phyloP scores from a whole-genome alignment of 164 flowering plant genomes.

The Vitis cinerea region DNA sequence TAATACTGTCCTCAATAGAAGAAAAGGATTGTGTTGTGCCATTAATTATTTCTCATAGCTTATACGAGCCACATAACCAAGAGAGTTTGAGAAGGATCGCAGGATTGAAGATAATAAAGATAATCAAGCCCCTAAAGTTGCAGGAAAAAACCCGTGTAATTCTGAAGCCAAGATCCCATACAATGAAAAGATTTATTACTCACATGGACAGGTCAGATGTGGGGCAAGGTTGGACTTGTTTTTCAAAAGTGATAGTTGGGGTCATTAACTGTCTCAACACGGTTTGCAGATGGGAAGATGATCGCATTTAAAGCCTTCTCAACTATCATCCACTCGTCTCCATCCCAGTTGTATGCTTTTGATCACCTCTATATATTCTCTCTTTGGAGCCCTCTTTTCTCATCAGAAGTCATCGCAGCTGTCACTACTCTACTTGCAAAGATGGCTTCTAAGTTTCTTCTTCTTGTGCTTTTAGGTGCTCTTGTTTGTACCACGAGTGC shows the following conservation, averaged over 20 bases:
- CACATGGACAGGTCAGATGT: too few species aligned
- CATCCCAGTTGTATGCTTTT: too few species aligned
- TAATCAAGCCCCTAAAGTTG: too few species aligned
- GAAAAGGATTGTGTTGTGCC: too few species aligned
- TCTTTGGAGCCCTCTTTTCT: neutral
- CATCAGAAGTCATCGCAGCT: constrained; percentile 9
- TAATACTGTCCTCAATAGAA: too few species aligned
- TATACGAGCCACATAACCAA: too few species aligned
- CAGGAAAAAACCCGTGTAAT: too few species aligned
- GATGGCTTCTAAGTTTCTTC: constrained; percentile 25
- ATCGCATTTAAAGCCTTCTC: constrained; percentile 6
- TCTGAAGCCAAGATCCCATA: too few species aligned
- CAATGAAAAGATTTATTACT: too few species aligned
- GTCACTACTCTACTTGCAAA: neutral
- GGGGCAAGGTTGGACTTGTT: neutral
- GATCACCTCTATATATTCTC: constrained; percentile 8
- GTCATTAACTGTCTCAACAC: constrained; percentile 10
- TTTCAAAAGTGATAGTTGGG: constrained; percentile 9
- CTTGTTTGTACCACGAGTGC: constrained; percentile 23
- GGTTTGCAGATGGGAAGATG: constrained; percentile 17
- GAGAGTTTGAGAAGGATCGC: too few species aligned
- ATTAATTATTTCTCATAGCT: too few species aligned
- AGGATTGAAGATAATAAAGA: too few species aligned
- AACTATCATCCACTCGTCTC: neutral
- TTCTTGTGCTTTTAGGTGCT: constrained; percentile 31